A percentile compares a stretch with the other conserved stretches of the same genome.
Conservation (phyloP, 164 flowering plant species). For the Aristolochia contorta region DNA sequence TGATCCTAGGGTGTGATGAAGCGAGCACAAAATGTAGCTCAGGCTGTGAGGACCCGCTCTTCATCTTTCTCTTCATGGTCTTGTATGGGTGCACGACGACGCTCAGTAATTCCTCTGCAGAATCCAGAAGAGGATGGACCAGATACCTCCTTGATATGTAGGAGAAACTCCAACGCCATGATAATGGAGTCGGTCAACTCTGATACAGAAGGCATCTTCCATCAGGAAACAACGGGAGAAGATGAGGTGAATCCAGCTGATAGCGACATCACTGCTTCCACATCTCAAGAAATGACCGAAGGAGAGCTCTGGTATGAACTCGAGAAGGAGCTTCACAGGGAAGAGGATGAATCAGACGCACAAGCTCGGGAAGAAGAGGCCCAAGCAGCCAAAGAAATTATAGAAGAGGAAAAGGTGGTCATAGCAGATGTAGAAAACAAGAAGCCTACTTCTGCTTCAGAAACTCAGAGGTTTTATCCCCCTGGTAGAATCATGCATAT, state of each 20-base stretch:
- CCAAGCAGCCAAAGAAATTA: slow-evolving; percentile 56
- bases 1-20: slow-evolving; percentile 66
- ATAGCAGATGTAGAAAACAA: slow-evolving; percentile 33
- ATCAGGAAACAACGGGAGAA: slow-evolving; percentile 42
- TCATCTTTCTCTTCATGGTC: slow-evolving; percentile 80
- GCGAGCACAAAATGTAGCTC: slow-evolving; percentile 84
- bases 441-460: slow-evolving; percentile 24
- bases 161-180: slow-evolving; percentile 26
- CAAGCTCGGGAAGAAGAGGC: slow-evolving; percentile 53
- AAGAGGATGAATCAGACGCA: slow-evolving; percentile 25
- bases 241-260: slow-evolving; percentile 20
- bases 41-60: slow-evolving; percentile 76
- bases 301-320: slow-evolving; percentile 78
- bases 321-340: slow-evolving; percentile 68
- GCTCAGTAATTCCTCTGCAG: slow-evolving; percentile 27
- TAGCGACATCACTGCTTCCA: slow-evolving; percentile 22
- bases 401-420: slow-evolving; percentile 48
- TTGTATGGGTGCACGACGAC: slow-evolving; percentile 89
- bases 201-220: slow-evolving; percentile 17
- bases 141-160: slow-evolving; percentile 32
- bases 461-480: slow-evolving; percentile 61
- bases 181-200: slow-evolving; percentile 21
- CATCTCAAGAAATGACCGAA: slow-evolving; percentile 52
- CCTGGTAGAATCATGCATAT: slow-evolving; percentile 94
- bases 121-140: slow-evolving; percentile 29